Evolutionary conservation across 768 basidiomycete species (phyloP).

Genomic region (Psilocybe cyanescens): DNA sequence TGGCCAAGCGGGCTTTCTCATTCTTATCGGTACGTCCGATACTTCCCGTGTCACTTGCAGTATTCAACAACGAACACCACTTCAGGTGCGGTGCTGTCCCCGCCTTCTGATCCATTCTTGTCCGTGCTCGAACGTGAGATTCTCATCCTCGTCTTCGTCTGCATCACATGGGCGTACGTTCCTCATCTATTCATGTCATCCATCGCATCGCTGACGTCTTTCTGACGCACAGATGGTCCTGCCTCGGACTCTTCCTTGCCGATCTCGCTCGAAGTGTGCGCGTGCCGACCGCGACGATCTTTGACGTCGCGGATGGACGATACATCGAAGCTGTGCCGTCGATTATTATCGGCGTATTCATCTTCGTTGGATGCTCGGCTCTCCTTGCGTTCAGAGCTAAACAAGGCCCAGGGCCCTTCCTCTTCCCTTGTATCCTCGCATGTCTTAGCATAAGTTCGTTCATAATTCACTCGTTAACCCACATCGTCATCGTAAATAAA

Average conservation of each 20-base stretch:
- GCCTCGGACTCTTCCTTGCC: slow-evolving; percentile 67
- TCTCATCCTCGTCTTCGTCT: slow-evolving; percentile 52
- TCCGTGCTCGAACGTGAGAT: slow-evolving; percentile 68
- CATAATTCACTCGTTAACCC: neutral
- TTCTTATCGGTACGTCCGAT: slow-evolving; percentile 53
- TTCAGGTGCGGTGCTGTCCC: slow-evolving; percentile 65
- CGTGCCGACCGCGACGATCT: slow-evolving; percentile 38
- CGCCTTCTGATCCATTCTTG: slow-evolving; percentile 72
- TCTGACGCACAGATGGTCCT: slow-evolving; percentile 55
- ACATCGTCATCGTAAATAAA: neutral
- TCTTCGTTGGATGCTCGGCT: slow-evolving; percentile 61
- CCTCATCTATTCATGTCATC: neutral
- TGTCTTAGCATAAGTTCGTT: slow-evolving; percentile 61
- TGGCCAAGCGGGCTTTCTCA: slow-evolving; percentile 70
- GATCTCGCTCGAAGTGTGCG: slow-evolving; percentile 53
- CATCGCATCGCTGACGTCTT: neutral
- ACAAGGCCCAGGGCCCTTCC: slow-evolving; percentile 65
- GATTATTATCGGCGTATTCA: slow-evolving; percentile 61
- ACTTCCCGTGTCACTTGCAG: neutral
- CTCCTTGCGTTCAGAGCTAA: slow-evolving; percentile 65
- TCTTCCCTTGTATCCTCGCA: slow-evolving; percentile 56
- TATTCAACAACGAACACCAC: too few relatives aligned
- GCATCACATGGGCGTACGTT: slow-evolving; percentile 65
- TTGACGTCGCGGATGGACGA: slow-evolving; percentile 48
- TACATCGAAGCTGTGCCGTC: slow-evolving; percentile 69